phyloP scores from a whole-genome alignment of 2,329 filamentous ascomycete genomes.

The Beauveria rudraprayagi region DNA sequence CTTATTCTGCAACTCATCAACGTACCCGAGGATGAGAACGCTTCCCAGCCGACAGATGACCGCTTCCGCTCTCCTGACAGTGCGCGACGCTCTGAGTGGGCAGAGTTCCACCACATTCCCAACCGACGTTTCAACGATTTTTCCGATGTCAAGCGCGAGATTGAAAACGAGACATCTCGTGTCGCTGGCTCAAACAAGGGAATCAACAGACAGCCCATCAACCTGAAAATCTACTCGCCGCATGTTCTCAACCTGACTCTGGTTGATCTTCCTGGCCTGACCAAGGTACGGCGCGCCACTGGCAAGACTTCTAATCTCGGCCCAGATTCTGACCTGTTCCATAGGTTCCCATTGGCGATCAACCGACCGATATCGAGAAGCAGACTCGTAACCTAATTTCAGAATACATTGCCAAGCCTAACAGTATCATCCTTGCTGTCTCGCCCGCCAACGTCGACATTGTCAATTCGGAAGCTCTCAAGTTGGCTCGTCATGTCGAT shows the following conservation, averaged over 20 bases:
- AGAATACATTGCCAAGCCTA: slow-evolving; percentile 97
- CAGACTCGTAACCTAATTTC: slow-evolving; percentile 94
- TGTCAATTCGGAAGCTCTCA: slow-evolving; percentile 95
- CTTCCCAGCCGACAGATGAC: slow-evolving; percentile 55
- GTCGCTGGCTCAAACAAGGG: slow-evolving; percentile 94
- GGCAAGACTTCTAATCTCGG: not conserved
- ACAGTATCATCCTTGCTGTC: slow-evolving; percentile 94
- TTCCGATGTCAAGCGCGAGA: slow-evolving; percentile 86
- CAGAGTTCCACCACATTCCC: slow-evolving; percentile 92
- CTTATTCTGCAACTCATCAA: slow-evolving; percentile 98
- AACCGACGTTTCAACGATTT: slow-evolving; percentile 88
- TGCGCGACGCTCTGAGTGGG: slow-evolving; percentile 64
- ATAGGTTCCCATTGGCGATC: slow-evolving; percentile 91
- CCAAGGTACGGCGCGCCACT: slow-evolving; percentile 55
- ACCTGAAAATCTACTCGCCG: slow-evolving; percentile 96
- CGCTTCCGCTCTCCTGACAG: slow-evolving; percentile 74
- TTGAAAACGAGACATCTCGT: slow-evolving; percentile 90
- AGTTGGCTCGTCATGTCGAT: slow-evolving; percentile 94
- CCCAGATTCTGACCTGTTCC: not conserved
- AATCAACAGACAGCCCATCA: slow-evolving; percentile 95
- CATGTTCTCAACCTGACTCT: slow-evolving; percentile 93
- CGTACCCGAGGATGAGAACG: slow-evolving; percentile 67
- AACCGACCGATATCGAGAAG: slow-evolving; percentile 96
- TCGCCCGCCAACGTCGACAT: slow-evolving; percentile 97
- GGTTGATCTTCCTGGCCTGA: slow-evolving; percentile 90